These are phyloP conservation scores for Hippophae rhamnoides DNA, from an alignment of 306 rosid genomes.

Conservation along the genomic window DNA sequence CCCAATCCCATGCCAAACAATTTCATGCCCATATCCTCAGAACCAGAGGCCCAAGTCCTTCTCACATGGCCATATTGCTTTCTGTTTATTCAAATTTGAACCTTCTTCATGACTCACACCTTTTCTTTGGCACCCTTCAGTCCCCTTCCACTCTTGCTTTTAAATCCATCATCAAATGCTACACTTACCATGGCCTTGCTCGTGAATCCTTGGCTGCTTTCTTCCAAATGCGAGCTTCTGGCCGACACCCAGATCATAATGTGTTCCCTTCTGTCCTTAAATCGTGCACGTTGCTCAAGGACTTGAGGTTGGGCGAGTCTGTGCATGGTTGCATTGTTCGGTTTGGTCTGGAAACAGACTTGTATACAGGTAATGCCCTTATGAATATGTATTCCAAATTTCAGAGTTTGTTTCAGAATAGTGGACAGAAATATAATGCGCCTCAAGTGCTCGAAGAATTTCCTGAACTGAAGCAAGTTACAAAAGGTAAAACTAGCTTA, in stretches of 20 bases:
- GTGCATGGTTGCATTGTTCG: constrained; percentile 47
- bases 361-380: constrained; percentile 72
- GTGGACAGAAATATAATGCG: constrained; percentile 1
- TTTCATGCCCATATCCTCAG: constrained; percentile 67
- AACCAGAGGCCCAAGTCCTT: constrained; percentile 21
- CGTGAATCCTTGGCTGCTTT: constrained; percentile 38
- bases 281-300: constrained; percentile 45
- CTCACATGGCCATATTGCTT: constrained; percentile 35
- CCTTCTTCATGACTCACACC: constrained; percentile 30
- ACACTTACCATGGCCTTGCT: constrained; percentile 44
- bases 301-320: constrained; percentile 41
- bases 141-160: constrained; percentile 48
- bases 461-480: constrained; percentile 14
- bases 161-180: constrained; percentile 59
- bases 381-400: constrained; percentile 62
- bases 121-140: constrained; percentile 39
- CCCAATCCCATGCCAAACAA: constrained; percentile 48
- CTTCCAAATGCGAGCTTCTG: constrained; percentile 37
- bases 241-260: constrained; percentile 34
- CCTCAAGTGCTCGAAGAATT: constrained; percentile 30
- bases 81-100: constrained; percentile 54
- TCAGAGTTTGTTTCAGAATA: constrained; percentile 11
- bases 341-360: constrained; percentile 45
- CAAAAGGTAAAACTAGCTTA: neutral
- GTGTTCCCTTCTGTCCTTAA: constrained; percentile 67